Base-by-base conservation (phyloP, 129 eudicot species). In the Centrapalus pauciflorus region DNA sequence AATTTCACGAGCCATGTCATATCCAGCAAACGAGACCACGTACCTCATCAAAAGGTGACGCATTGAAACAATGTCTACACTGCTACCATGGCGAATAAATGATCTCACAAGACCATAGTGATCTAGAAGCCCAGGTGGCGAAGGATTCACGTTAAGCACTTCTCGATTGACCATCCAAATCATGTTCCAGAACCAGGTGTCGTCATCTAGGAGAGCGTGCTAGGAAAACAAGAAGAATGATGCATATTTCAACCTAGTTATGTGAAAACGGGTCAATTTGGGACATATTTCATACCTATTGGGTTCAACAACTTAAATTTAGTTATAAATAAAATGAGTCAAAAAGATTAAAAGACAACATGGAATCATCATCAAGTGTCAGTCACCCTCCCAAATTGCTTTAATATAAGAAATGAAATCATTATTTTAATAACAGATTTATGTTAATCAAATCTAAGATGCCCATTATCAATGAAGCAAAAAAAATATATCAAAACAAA, bases 71-170 rank as follows among this genome's bases (percentile, higher is more conserved):
- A 71, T 35, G 7, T 72, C 55, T 50, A 10, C 19, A 1, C 19
- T 4, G 33, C 25, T 25, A n/a, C 29, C 70, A 26, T 34, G 40
- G 5, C 52, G 43, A 21, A 72, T 72, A 52, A 62, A 72, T 17
- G 62, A 25, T 62, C 77, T 62, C 54, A 72, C 56, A 24, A 62
- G 52, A 4, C 13, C 37, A 5, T 37, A 56, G 14, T 34, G 51
- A 19, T 28, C 34, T 26, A 51, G 64, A 34, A 27, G 40, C 4
- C 38, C 40, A 33, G 11, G 17, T 9, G 59, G 12, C 5, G 51
- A 21, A 17, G 19, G 19, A 2, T 43, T n/a, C 16, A 4, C 50
- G 21, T n/a, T 43, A 7, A 45, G 23, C 10, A 23, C 2, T 5
- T 20, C 21, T 16, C 17, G 52, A 45, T 17, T 11, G 52, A n/a